phyloP scores from a whole-genome alignment of 2,329 filamentous ascomycete genomes.

The Aspergillus vadensis region DNA sequence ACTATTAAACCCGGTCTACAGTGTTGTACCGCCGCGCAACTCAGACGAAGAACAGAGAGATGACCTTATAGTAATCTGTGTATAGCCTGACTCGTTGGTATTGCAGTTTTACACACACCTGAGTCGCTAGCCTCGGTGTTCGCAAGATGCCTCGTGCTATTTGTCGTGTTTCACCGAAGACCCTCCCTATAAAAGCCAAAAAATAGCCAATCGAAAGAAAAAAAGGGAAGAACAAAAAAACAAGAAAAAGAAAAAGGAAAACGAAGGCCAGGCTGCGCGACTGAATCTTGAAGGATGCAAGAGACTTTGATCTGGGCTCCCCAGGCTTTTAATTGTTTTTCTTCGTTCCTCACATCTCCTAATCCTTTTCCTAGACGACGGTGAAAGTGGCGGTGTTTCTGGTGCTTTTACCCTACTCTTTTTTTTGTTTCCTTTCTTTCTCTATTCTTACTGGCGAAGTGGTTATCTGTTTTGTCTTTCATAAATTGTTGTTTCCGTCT shows the following conservation, averaged over 20 bases:
- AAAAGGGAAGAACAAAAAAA: conserved; percentile 21
- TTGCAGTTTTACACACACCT: conserved; percentile 15
- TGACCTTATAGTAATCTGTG: conserved; percentile 22
- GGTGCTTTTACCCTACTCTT: conserved; percentile 32
- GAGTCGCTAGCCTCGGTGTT: conserved; percentile 18
- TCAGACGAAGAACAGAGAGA: conserved; percentile 13
- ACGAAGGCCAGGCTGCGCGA: conserved; percentile 16
- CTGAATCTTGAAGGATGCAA: conserved; percentile 33
- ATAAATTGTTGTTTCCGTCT: conserved; percentile 27
- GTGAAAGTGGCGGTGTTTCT: conserved; percentile 42
- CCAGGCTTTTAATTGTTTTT: conserved; percentile 29
- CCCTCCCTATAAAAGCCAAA: conserved; percentile 11
- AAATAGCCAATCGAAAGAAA: conserved; percentile 18
- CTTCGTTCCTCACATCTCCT: conserved; percentile 32
- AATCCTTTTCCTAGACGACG: conserved; percentile 37
- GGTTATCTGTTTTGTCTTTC: conserved; percentile 30
- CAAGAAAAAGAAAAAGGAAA: conserved; percentile 25
- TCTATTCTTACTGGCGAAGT: conserved; percentile 37
- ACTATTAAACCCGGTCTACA: conserved; percentile 19
- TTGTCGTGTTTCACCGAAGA: conserved; percentile 16
- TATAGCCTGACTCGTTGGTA: conserved; percentile 22
- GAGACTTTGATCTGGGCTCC: conserved; percentile 32
- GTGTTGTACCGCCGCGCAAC: conserved; percentile 19
- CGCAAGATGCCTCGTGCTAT: conserved; percentile 18
- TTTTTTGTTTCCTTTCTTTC: conserved; percentile 15